Percentiles rank a stretch among this genome's conserved stretches.
phyloP scores from a whole-genome alignment of 495 filamentous ascomycete genomes.

The Lasiosphaeris hirsuta region DNA sequence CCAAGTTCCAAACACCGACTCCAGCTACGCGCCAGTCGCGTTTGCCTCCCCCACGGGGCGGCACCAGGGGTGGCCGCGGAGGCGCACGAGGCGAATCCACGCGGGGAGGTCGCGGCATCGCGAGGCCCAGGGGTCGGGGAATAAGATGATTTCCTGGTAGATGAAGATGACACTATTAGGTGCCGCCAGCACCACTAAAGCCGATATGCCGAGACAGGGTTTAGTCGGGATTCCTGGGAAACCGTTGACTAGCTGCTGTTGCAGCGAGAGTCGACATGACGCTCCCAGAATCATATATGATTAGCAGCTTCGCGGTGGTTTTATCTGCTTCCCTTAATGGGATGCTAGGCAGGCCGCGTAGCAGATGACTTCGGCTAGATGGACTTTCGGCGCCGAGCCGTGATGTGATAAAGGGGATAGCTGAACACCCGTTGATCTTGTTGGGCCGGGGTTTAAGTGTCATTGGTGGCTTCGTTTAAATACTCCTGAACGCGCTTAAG shows the following conservation, averaged over 20 bases:
- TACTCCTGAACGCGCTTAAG: constrained; percentile 20
- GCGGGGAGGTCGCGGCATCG: constrained; percentile 40
- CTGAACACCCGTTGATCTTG: too few species aligned
- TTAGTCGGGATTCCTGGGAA: neutral
- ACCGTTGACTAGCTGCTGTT: too few species aligned
- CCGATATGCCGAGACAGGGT: neutral
- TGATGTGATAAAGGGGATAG: too few species aligned
- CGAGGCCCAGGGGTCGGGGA: constrained; percentile 39
- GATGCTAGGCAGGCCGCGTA: too few species aligned
- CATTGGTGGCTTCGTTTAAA: constrained; percentile 18
- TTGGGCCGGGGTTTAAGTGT: constrained; percentile 3
- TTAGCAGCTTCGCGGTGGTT: too few species aligned
- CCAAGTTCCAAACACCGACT: constrained; percentile 60
- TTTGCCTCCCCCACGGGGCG: constrained; percentile 35
- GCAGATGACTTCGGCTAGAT: too few species aligned
- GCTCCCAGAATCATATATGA: too few species aligned
- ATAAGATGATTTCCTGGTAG: constrained; percentile 23
- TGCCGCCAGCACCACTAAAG: neutral
- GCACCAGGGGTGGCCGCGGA: constrained; percentile 34
- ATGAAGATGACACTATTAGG: neutral
- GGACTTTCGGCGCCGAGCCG: too few species aligned
- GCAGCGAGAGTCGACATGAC: too few species aligned
- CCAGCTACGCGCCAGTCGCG: constrained; percentile 45
- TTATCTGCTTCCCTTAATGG: too few species aligned
- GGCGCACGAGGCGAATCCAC: constrained; percentile 14